Evolutionary conservation across 306 rosid species (phyloP), one percentile per base, ranked within the genome.

Genomic region (Fragaria iinumae): DNA sequence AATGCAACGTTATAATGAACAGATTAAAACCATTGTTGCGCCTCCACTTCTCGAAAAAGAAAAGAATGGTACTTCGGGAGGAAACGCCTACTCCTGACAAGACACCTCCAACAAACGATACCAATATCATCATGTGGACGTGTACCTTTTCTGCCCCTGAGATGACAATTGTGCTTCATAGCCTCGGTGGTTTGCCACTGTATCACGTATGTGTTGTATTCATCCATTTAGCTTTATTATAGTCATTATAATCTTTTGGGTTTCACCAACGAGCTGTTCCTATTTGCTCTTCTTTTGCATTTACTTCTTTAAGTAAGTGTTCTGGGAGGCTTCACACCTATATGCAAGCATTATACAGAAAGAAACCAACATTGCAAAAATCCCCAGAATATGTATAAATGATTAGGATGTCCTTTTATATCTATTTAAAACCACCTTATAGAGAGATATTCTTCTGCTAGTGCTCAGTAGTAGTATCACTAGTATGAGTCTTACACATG

Each of bases 111-210:
- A 86, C 89, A 57, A 86, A 74, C 12, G 94, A 91, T 80, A 76
- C 81, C 84, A 88, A 93, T 82, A 71, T 84, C 74, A 88, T 96
- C 84, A 86, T 91, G 94, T 96, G 99, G 99, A 91, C 98, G 23
- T 96, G 93, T 85, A 88, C 95, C 69, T 87, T 93, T 80, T 96
- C 99, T 32, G 98, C 99, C 82, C 99, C 99, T 77, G 99, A 96
- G 87, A 91, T 92, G 96, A 96, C 97, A 70, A 57, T 93, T 80
- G 83, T 96, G 75, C 93, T 96, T 77, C 87, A 87, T 80, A 82
- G 87, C 78, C 74, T 88, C 88, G 82, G 79, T 81, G 97, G 93
- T 81, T 77, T 87, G 68, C 96, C 97, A 1, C 69, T 93, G 50
- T 93, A 88, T 88, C 99, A 92, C 85, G 99, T 96, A 87, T 86